phyloP scores from a whole-genome alignment of 2,329 filamentous ascomycete species.

The Colletotrichum sp. region DNA sequence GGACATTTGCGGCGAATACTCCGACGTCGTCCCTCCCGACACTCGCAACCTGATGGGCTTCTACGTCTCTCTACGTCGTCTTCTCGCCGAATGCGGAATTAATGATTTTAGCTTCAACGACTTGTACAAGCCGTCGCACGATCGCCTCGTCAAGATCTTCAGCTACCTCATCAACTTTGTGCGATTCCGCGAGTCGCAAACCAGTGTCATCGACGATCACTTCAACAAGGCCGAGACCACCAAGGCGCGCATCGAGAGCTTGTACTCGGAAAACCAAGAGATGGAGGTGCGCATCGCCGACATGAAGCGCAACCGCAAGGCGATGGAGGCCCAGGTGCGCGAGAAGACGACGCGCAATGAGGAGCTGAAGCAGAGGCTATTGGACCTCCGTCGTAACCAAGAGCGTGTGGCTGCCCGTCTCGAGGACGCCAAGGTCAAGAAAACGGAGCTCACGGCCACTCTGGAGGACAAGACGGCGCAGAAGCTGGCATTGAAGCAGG shows the following conservation, averaged over 20 bases:
- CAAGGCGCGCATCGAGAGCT: slow-evolving; percentile 84
- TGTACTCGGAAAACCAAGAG: slow-evolving; percentile 86
- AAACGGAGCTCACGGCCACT: slow-evolving; percentile 73
- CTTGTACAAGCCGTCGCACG: slow-evolving; percentile 87
- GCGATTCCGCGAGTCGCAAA: slow-evolving; percentile 93
- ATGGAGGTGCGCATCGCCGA: slow-evolving; percentile 81
- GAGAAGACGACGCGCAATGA: slow-evolving; percentile 88
- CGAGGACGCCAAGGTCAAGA: slow-evolving; percentile 82
- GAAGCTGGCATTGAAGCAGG: slow-evolving; percentile 76
- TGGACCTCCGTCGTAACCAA: slow-evolving; percentile 82
- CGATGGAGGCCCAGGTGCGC: slow-evolving; percentile 80
- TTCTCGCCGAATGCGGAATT: slow-evolving; percentile 88
- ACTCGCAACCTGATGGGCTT: slow-evolving; percentile 96
- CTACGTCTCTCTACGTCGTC: slow-evolving; percentile 79
- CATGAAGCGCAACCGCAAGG: slow-evolving; percentile 78
- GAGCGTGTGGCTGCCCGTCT: slow-evolving; percentile 83
- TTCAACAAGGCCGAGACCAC: slow-evolving; percentile 89
- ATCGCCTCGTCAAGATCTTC: slow-evolving; percentile 91
- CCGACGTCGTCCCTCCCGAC: slow-evolving; percentile 85
- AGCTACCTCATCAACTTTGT: slow-evolving; percentile 99
- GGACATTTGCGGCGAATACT: slow-evolving; percentile 82
- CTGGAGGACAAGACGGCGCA: slow-evolving; percentile 75
- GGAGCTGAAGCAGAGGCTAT: slow-evolving; percentile 80
- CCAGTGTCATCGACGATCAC: slow-evolving; percentile 86
- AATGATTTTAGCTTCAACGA: slow-evolving; percentile 94